Conservation (phyloP, 805 yeast species). For the Wickerhamiella australiensis region DNA sequence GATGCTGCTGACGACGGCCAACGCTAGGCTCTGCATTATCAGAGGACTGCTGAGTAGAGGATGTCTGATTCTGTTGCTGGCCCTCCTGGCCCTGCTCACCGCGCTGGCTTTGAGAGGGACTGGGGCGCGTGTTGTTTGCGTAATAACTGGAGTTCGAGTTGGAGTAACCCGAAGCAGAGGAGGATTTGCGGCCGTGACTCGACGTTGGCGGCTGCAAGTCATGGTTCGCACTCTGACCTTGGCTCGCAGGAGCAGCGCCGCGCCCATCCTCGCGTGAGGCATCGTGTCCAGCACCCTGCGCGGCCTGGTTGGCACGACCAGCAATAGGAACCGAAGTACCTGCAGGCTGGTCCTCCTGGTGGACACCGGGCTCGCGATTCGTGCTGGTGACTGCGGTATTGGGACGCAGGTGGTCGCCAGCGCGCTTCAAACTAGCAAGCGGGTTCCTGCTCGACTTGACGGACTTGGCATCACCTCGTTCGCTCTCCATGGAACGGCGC, state of each 20-base stretch:
- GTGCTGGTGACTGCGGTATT: constrained; percentile 25
- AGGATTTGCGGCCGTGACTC: background rate
- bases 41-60: background rate
- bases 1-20: constrained; percentile 8
- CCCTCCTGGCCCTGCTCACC: background rate
- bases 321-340: constrained; percentile 27
- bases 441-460: constrained; percentile 14
- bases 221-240: too few relatives aligned
- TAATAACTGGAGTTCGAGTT: background rate
- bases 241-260: too few relatives aligned
- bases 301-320: constrained; percentile 20
- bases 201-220: background rate
- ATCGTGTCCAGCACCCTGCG: constrained; percentile 19
- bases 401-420: constrained; percentile 21
- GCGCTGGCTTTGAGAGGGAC: background rate
- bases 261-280: background rate
- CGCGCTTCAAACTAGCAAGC: constrained; percentile 15
- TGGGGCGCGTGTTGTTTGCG: background rate
- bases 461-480: constrained; percentile 1
- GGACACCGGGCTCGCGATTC: constrained; percentile 23
- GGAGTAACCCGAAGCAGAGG: background rate
- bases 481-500: constrained; percentile 7
- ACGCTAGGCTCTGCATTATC: background rate
- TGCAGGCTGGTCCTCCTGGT: constrained; percentile 20
- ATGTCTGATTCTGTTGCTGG: background rate